Evolutionary conservation across 75 land plant genomes (phyloP).

Genomic region (Ceratopteris richardii): DNA sequence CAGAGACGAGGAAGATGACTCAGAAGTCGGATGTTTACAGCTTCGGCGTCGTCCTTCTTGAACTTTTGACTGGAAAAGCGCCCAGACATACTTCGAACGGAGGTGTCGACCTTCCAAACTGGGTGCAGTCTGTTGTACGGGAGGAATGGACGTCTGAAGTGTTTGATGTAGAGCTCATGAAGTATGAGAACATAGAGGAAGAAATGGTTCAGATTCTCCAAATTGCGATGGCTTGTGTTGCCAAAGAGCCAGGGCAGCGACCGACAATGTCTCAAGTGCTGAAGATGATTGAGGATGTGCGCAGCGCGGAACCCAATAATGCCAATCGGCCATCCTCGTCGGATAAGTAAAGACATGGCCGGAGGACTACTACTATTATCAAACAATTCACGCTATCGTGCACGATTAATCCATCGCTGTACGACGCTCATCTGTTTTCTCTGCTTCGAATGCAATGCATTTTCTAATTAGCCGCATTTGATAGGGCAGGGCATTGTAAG

Average conservation of each 20-base stretch:
- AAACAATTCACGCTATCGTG: too few relatives aligned
- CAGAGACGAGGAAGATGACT: constrained; percentile 50
- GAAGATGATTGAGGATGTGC: constrained; percentile 34
- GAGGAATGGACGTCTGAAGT: constrained; percentile 87
- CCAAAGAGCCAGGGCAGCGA: constrained; percentile 48
- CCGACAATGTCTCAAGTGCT: constrained; percentile 50
- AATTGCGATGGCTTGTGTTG: constrained; percentile 52
- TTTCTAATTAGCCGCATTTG: too few relatives aligned
- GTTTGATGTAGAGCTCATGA: constrained; percentile 71
- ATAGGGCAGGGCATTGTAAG: too few relatives aligned
- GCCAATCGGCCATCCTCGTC: too few relatives aligned
- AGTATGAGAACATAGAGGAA: constrained; percentile 56
- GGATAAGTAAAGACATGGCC: too few relatives aligned
- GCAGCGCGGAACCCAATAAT: too few relatives aligned
- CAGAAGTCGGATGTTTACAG: constrained; percentile 86
- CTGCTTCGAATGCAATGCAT: too few relatives aligned
- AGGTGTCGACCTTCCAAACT: constrained; percentile 67
- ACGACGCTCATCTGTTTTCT: too few relatives aligned
- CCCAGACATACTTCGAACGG: constrained; percentile 51
- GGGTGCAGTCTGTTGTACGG: constrained; percentile 60
- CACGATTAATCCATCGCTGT: too few relatives aligned
- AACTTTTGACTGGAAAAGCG: constrained; percentile 69
- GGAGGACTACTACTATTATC: too few relatives aligned
- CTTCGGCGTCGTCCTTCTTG: constrained; percentile 72
- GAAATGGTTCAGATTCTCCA: constrained; percentile 70